A percentile compares a stretch with the other conserved stretches of the same genome.
These are phyloP conservation scores for Talaromyces sp. DNA, from an alignment of 2,329 filamentous ascomycete species.

Conservation along the genomic window DNA sequence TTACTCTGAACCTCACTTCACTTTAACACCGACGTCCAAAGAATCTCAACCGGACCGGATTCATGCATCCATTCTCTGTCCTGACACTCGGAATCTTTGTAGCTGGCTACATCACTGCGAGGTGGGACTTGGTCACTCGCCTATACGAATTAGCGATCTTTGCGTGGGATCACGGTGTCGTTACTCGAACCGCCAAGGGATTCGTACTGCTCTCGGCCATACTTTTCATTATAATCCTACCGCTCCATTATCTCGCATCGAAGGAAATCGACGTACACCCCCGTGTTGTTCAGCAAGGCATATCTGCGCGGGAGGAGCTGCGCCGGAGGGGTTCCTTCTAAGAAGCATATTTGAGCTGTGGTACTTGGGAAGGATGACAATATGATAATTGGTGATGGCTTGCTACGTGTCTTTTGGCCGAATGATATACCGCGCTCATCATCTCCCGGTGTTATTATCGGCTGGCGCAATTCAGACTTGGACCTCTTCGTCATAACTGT, in stretches of 20 bases:
- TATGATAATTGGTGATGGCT: slow-evolving; percentile 67
- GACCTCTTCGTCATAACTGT: slow-evolving; percentile 89
- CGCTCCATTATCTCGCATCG: slow-evolving; percentile 74
- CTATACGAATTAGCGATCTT: slow-evolving; percentile 96
- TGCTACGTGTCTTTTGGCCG: slow-evolving; percentile 99
- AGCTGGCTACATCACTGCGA: slow-evolving; percentile 97
- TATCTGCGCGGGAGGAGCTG: slow-evolving; percentile 93
- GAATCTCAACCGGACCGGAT: slow-evolving; percentile 23
- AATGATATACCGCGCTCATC: slow-evolving; percentile 70
- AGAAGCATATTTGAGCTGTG: slow-evolving; percentile 20
- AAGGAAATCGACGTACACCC: slow-evolving; percentile 82
- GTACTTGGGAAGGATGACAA: slow-evolving; percentile 46
- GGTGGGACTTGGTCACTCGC: slow-evolving; percentile 96
- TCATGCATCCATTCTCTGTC: slow-evolving; percentile 96
- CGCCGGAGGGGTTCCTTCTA: slow-evolving; percentile 92
- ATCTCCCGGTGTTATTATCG: slow-evolving; percentile 78
- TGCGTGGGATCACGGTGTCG: slow-evolving; percentile 97
- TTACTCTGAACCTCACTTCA: slow-evolving; percentile 4
- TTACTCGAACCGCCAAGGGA: slow-evolving; percentile 81
- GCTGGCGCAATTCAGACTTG: slow-evolving; percentile 87
- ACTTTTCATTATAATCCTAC: slow-evolving; percentile 79
- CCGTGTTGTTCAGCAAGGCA: slow-evolving; percentile 67
- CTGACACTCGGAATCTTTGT: slow-evolving; percentile 97
- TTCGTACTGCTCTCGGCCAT: slow-evolving; percentile 76
- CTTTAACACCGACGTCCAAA: slow-evolving; percentile 18